Base-by-base conservation (phyloP, 139 green algal species). In the Zygnema cylindricum region DNA sequence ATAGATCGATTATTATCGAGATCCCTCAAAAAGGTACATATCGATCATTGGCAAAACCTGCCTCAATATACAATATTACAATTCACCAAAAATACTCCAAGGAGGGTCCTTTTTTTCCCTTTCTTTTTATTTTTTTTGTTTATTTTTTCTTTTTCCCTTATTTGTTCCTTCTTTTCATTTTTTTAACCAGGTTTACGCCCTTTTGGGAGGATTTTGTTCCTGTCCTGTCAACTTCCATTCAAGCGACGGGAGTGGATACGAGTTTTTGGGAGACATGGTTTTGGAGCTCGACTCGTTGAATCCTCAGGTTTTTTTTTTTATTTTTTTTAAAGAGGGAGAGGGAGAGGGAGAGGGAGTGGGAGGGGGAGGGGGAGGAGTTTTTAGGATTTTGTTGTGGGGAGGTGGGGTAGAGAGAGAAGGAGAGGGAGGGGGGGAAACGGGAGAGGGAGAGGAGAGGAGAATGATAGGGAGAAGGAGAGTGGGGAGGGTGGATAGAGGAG, bases 191-290 rank as follows among this genome's bases (percentile, higher is more conserved):
- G 90, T 94, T 42, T 94, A 94, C 95, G 23, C 93, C 90, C 82
- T 96, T 40, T 30, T 95, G 30, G 92, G 92, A 41, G 92, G 91
- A 23, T 94, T 95, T 82, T 69, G 38, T 75, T 49, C 82, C 1
- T 82, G 36, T n/a, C 88, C 96, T 1, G 91, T 96, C 69, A 99
- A 99, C 94, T 99, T 99, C 95, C 97, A 99, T 87, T 95, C 95
- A 0, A 88, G 86, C 22, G 96, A 99, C 86, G 97, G 97, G 77
- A 96, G 87, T 75, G 97, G 97, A 16, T 99, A 99, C 87, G 76
- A 94, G 49, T 99, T 98, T 93, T 91, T 98, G 78, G 96, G 87
- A 0, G 96, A 99, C 81, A 88, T 92, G 7, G 95, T 98, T 43
- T 82, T 98, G 16, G 83, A 95, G 92, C 94, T 96, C 0, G 91